Evolutionary conservation across 2,329 filamentous ascomycete genomes (phyloP), one percentile per base, ranked within the genome.

Genomic region (Sclerotinia nivalis): DNA sequence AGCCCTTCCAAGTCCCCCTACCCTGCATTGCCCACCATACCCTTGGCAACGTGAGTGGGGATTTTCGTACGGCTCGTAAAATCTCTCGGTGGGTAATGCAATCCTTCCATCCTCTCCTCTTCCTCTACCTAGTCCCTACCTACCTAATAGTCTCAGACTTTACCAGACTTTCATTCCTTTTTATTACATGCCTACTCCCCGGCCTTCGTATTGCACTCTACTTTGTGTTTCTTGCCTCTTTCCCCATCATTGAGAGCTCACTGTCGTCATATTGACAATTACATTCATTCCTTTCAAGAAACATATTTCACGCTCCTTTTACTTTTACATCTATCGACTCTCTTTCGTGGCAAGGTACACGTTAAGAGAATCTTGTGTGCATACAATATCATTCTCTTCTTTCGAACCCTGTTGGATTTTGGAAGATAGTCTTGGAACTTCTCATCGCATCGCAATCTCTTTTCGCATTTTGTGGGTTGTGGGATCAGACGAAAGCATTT

Each of bases 251-350:
- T 13, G 12, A 50, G 20, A 47, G 45, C 31, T 49, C 45, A 25
- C 60, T 25, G 28, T 37, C 60, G 60, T 50, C 47, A 10, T 61
- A 1, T 52, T 15, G 47, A 60, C 43, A 61, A 47, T 61, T 31
- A 40, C 45, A 50, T 64, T 62, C 66, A 15, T 62, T 68, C 45
- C 43, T n/a, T 45, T 43, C n/a, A 13, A 54, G 56, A 59, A 49
- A 67, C 45, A 64, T 68, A 43, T 45, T 62, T 67, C 65, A 49
- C 50, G 15, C 65, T 67, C 65, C 1, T 62, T 62, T 68, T 62
- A 5, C 31, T 31, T 37, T n/a, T 22, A 31, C 3, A 1, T 59
- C 22, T 4, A 37, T 28, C n/a, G 25, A 18, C 47, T 43, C 49
- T 56, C 62, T 8, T 31, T 55, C 49, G 62, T 66, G 62, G 37